Conservation (phyloP, 805 yeast species). For the Tetrapisispora namnaoensis region DNA sequence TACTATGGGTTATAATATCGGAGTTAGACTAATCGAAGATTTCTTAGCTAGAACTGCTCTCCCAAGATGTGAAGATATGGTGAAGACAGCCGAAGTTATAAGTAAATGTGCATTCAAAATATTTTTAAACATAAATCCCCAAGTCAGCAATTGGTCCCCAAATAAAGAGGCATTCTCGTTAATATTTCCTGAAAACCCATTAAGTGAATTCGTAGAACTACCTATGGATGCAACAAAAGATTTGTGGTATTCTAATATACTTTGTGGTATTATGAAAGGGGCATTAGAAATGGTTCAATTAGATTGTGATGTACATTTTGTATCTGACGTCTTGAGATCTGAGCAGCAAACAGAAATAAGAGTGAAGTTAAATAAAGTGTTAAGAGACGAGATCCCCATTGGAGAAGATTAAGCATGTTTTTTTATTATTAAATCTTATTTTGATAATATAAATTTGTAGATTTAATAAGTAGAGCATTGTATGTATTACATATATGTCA, state of each 20-base stretch:
- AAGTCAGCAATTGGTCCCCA: constrained; percentile 60
- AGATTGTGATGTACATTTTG: constrained; percentile 74
- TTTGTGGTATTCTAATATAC: constrained; percentile 86
- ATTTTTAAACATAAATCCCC: constrained; percentile 75
- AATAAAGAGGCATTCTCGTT: constrained; percentile 70
- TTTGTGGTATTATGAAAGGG: constrained; percentile 85
- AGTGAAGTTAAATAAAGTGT: constrained; percentile 55
- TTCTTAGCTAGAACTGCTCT: constrained; percentile 82
- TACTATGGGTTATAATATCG: constrained; percentile 92
- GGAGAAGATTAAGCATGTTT: constrained; percentile 64
- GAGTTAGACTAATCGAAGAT: constrained; percentile 84
- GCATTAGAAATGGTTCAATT: constrained; percentile 93
- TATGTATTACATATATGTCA: not conserved
- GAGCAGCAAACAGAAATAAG: constrained; percentile 73
- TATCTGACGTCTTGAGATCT: constrained; percentile 74
- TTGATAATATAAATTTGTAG: not conserved
- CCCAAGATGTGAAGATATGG: constrained; percentile 68
- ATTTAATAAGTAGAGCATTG: too few species aligned
- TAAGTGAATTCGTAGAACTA: constrained; percentile 89
- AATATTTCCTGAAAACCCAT: constrained; percentile 73
- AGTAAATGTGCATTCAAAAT: constrained; percentile 84
- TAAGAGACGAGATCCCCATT: constrained; percentile 93
- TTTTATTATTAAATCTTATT: not conserved
- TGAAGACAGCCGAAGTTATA: constrained; percentile 80
- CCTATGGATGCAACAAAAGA: constrained; percentile 70